Conservation (phyloP, 129 eudicot species). For the Artemisia tridentata region DNA sequence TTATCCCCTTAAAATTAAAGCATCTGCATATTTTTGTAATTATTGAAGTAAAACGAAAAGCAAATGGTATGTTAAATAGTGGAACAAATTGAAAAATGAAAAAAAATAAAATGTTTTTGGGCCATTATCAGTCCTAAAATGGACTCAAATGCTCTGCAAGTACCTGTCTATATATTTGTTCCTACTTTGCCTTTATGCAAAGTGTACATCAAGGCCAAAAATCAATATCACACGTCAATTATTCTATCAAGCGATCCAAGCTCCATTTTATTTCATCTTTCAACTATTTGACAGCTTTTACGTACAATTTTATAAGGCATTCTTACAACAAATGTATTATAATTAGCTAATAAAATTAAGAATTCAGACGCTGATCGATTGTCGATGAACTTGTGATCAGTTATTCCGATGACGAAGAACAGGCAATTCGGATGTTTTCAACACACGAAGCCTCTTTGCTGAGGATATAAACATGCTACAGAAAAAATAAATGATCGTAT, state of each 20-base stretch:
- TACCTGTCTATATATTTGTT: neutral
- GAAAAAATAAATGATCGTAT: neutral
- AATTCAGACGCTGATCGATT: neutral
- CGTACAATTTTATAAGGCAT: neutral
- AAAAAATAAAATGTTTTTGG: too few species aligned
- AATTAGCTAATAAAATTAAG: slow-evolving; percentile 11
- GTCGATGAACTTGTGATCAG: neutral
- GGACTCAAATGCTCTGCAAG: too few species aligned
- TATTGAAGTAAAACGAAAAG: too few species aligned
- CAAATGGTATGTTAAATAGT: too few species aligned
- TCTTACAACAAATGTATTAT: slow-evolving; percentile 4
- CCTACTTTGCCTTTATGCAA: neutral
- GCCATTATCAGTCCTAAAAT: too few species aligned
- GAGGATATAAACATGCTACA: slow-evolving; percentile 85
- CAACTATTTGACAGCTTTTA: slow-evolving; percentile 11
- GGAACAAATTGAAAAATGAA: too few species aligned
- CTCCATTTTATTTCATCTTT: slow-evolving; percentile 15
- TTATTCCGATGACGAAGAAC: slow-evolving; percentile 24
- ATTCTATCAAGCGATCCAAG: neutral
- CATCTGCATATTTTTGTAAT: too few species aligned
- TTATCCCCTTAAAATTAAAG: too few species aligned
- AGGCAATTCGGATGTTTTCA: slow-evolving; percentile 72
- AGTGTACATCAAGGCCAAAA: neutral
- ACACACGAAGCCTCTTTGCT: slow-evolving; percentile 83
- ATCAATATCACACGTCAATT: neutral